Evolutionary conservation across 2,329 filamentous ascomycete species (phyloP).

Genomic region (Emydomyces testavorans): DNA sequence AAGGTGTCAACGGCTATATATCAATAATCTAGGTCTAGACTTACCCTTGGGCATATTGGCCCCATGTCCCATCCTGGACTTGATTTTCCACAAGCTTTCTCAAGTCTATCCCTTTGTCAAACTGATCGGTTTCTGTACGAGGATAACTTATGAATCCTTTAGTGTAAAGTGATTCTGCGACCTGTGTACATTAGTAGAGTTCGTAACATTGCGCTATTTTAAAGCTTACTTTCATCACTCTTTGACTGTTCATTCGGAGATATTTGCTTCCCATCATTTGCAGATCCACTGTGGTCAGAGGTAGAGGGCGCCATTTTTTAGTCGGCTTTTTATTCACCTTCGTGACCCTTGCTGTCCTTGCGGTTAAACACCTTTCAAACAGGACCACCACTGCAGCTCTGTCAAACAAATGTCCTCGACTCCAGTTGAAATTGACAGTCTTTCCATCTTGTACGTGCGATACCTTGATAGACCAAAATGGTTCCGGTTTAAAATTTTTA

Average conservation of each 20-base stretch:
- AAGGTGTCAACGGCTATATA: neutral
- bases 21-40: conserved; percentile 10
- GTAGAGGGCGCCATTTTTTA: conserved; percentile 85
- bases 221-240: conserved; percentile 62
- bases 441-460: conserved; percentile 65
- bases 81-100: conserved; percentile 73
- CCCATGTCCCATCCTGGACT: conserved; percentile 64
- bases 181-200: conserved; percentile 21
- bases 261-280: conserved; percentile 90
- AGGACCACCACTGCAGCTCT: conserved; percentile 67
- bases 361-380: conserved; percentile 70
- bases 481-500: conserved; percentile 81
- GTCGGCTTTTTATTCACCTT: conserved; percentile 86
- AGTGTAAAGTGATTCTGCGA: conserved; percentile 78
- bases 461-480: conserved; percentile 86
- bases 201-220: neutral
- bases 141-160: conserved; percentile 97
- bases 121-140: conserved; percentile 91
- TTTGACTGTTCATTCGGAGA: conserved; percentile 78
- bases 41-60: conserved; percentile 59
- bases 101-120: conserved; percentile 81
- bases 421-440: conserved; percentile 75
- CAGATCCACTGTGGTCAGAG: conserved; percentile 87
- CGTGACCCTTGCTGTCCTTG: conserved; percentile 64
- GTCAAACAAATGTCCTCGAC: conserved; percentile 73